A percentile compares a stretch with the other conserved stretches of the same genome.
These are phyloP conservation scores for Malassezia nana DNA, from an alignment of 1,284 basidiomycete genomes.

Conservation along the genomic window DNA sequence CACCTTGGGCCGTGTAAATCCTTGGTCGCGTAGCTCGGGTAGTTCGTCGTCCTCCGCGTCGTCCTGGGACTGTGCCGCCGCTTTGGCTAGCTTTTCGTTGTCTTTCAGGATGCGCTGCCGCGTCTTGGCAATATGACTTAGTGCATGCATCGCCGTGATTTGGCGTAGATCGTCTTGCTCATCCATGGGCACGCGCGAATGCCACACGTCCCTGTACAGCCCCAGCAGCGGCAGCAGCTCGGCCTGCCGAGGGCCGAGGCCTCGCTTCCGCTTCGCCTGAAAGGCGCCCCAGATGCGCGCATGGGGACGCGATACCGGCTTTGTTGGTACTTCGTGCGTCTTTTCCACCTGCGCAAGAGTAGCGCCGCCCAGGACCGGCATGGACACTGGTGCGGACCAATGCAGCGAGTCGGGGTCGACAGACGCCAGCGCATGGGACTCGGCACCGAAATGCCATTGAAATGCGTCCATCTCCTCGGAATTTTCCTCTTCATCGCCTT, in stretches of 20 bases:
- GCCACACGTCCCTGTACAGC: slow-evolving; percentile 32
- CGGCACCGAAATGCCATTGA: slow-evolving; percentile 24
- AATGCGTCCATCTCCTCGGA: slow-evolving; percentile 22
- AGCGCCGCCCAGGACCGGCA: slow-evolving; percentile 18
- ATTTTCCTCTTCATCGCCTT: slow-evolving; percentile 20
- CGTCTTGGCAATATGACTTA: slow-evolving; percentile 57
- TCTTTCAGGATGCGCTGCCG: slow-evolving; percentile 85
- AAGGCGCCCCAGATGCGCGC: slow-evolving; percentile 13
- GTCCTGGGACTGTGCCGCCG: slow-evolving; percentile 43
- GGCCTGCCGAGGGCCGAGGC: slow-evolving; percentile 18
- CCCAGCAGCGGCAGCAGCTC: slow-evolving; percentile 25
- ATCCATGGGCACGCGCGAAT: slow-evolving; percentile 23
- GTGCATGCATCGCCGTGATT: slow-evolving; percentile 30
- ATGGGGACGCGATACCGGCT: slow-evolving; percentile 3
- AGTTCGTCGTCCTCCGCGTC: slow-evolving; percentile 21
- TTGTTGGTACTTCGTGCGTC: neutral
- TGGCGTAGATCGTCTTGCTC: slow-evolving; percentile 23
- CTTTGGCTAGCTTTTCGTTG: slow-evolving; percentile 66
- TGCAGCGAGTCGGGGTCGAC: slow-evolving; percentile 15
- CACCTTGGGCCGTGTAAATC: slow-evolving; percentile 89
- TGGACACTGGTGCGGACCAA: slow-evolving; percentile 18
- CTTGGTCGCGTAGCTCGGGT: slow-evolving; percentile 64
- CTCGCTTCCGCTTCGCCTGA: neutral
- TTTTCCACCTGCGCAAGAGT: neutral
- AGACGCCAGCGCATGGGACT: slow-evolving; percentile 2